These are phyloP conservation scores for Aspergillus taichungensis DNA, from an alignment of 495 filamentous ascomycete genomes.

Conservation along the genomic window DNA sequence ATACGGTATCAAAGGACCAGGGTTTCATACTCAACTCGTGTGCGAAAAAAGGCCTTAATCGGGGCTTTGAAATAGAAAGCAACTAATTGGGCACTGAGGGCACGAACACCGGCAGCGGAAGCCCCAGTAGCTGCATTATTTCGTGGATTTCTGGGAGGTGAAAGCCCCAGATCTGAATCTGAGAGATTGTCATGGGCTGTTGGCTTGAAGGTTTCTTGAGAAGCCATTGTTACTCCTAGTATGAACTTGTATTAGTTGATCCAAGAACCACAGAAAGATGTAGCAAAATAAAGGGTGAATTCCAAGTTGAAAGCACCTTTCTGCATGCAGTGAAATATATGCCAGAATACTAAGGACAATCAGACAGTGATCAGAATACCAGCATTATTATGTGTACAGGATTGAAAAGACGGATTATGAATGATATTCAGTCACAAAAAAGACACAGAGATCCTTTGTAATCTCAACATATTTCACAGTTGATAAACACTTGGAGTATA, in stretches of 20 bases:
- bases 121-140: slow-evolving; percentile 67
- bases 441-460: no score
- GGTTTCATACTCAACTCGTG: slow-evolving; percentile 68
- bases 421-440: no score
- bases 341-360: no score
- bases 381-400: no score
- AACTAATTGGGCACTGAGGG: slow-evolving; percentile 66
- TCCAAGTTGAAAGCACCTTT: no score
- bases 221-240: neutral
- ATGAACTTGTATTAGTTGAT: neutral
- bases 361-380: no score
- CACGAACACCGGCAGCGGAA: slow-evolving; percentile 71
- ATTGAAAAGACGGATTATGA: no score
- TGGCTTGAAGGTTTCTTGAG: neutral
- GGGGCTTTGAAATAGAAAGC: slow-evolving; percentile 87
- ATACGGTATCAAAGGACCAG: neutral
- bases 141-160: slow-evolving; percentile 31
- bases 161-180: slow-evolving; percentile 3
- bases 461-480: no score
- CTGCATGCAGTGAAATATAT: no score
- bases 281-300: no score
- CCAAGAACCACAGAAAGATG: neutral
- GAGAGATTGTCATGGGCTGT: slow-evolving; percentile 1
- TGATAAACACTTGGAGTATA: no score
- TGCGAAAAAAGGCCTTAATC: slow-evolving; percentile 82